Evolutionary conservation across 129 eudicot species (phyloP), one percentile per base, ranked within the genome.

Genomic region (Centaurea solstitialis): DNA sequence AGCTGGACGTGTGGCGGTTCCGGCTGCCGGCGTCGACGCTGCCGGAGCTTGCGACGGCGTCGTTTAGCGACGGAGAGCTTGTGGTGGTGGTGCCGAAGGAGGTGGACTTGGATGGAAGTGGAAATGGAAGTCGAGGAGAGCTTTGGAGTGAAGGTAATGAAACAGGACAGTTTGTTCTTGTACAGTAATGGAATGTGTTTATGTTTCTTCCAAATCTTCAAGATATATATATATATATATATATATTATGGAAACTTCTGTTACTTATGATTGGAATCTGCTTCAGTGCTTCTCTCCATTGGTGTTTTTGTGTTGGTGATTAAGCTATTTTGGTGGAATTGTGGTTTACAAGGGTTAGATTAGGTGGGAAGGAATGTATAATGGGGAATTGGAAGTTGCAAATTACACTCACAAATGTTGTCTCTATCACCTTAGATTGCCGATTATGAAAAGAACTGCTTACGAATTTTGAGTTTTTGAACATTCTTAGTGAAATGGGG

Each of bases 41-140:
- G 73, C 97, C 99, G 76, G 98, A 95, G 87, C 81, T 92, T 39
- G 99, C 96, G 5, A 85, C 89, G 39, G 99, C 99, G 26, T 80
- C 79, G 70, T 93, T 85, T 72, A 65, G 72, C 5, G 99, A 85
- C 65, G 99, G 99, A 9, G 98, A 95, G 81, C 85, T 95, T 73
- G 95, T 95, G 40, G 97, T 95, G 53, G 87, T 89, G 10, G 99
- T 95, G 69, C 99, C 99, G 3, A 95, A 95, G 71, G 91, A 84
- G 4, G 88, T 73, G 59, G 77, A 81, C 5, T 79, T 61, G 79
- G 91, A 77, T 39, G 88, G 30, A 26, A 26, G 2, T 26, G 30
- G 79, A 26, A 26, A 26, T 26, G 30, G 79, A 67, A 73, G 72
- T 61, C 78, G n/a, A 5, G 80, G 77, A 18, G 87, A 72, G 67